Base-by-base conservation (phyloP, 2,329 filamentous ascomycete genomes). In the Plectosphaerella plurivora region DNA sequence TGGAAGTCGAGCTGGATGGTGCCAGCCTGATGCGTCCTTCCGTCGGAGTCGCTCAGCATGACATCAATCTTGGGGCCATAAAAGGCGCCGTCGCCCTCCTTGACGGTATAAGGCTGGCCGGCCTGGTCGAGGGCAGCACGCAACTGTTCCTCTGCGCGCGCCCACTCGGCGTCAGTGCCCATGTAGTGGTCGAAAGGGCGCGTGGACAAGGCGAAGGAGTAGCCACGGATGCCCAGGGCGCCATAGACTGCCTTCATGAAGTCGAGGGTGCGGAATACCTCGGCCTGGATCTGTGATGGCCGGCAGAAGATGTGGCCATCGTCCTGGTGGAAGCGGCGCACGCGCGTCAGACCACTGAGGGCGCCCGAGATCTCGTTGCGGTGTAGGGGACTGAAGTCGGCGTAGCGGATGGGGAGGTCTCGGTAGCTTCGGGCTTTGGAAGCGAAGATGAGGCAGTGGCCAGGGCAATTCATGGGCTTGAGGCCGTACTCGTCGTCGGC, bases 51-150 rank as follows among this genome's bases (percentile, higher is more conserved):
- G 55, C 81, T 83, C 45, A 96, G 70, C 39, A 95, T 83, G 45
- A 96, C 88, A 63, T 96, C 91, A 58, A 96, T 96, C 72, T 96
- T 96, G 33, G 91, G 91, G 0, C 91, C 91, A 63, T 96, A 96
- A 64, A 96, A 96, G 4, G 91, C 91, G 14, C 91, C 91, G 55
- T 95, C 91, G 11, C 89, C 90, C 61, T 87, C 80, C 57, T 91
- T 93, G 53, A 93, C 60, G 2, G 78, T 80, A 88, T 89, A 96
- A 36, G 79, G 71, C 60, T 83, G 81, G 10, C 85, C 86, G 14
- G 89, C 91, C 59, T 89, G 83, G 52, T 87, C 82, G 1, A 74
- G 58, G 1, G 73, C 73, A 47, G 68, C 63, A 52, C 63, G 67
- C 50, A 75, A 54, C 10, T 68, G 64, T n/a, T 63, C 61, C 58